These are phyloP conservation scores for Coleophoma eucalyptorum DNA, from an alignment of 2,329 filamentous ascomycete species.

Conservation along the genomic window DNA sequence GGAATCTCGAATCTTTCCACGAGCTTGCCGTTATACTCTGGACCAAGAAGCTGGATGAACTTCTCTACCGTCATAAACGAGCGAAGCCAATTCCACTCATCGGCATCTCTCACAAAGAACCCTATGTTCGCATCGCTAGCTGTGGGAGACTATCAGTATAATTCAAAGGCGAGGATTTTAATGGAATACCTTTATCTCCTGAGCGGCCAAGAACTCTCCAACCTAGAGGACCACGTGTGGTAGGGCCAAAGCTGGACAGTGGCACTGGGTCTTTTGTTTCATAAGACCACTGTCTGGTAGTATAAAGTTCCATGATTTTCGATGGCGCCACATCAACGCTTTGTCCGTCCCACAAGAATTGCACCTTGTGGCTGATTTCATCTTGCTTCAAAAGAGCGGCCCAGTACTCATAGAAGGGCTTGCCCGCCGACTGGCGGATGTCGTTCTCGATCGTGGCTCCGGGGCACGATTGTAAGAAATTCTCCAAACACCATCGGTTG, in stretches of 20 bases:
- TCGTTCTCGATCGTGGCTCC: conserved; percentile 36
- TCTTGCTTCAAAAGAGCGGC: conserved; percentile 21
- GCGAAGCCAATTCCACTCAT: conserved; percentile 36
- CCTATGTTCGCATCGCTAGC: conserved; percentile 32
- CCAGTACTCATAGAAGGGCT: conserved; percentile 22
- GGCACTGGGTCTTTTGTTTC: conserved; percentile 10
- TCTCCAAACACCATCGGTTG: conserved; percentile 12
- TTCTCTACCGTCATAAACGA: conserved; percentile 19
- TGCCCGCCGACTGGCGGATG: conserved; percentile 31
- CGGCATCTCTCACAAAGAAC: conserved; percentile 33
- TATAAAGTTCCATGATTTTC: conserved; percentile 5
- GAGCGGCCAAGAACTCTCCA: conserved; percentile 30
- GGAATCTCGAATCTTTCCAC: conserved; percentile 21
- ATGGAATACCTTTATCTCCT: conserved; percentile 27
- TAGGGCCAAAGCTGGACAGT: conserved; percentile 21
- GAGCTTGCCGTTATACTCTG: conserved; percentile 22
- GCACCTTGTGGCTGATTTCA: conserved; percentile 15
- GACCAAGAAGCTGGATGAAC: conserved; percentile 19
- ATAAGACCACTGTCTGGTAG: conserved; percentile 15
- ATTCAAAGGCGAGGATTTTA: no score
- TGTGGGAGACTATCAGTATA: no score
- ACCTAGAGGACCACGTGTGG: conserved; percentile 22
- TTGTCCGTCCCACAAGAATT: conserved; percentile 23
- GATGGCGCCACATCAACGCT: conserved; percentile 10
- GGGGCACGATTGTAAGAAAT: conserved; percentile 26